Evolutionary conservation across 257 asterid species (phyloP).

Genomic region (Ilex aquifolium): DNA sequence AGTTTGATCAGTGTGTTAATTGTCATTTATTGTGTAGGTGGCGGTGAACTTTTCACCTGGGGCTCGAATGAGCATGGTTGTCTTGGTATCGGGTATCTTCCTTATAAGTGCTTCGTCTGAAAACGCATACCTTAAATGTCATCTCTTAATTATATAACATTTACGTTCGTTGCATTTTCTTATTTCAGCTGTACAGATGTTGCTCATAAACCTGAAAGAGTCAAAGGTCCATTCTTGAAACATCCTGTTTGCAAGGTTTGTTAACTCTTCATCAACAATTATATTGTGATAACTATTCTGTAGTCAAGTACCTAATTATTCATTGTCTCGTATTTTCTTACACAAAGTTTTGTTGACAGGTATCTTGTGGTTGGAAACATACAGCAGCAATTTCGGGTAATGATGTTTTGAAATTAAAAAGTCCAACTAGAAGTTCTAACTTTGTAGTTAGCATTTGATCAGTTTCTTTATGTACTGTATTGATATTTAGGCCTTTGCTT

Average conservation of each 20-base stretch:
- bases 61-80: conserved; percentile 98
- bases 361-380: conserved; percentile 99
- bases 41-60: conserved; percentile 88
- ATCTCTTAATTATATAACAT: not conserved
- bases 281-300: too few species aligned
- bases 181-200: conserved; percentile 58
- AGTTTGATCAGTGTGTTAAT: not conserved
- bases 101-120: conserved; percentile 3
- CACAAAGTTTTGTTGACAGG: conserved; percentile 37
- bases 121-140: conserved; percentile 3
- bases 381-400: conserved; percentile 96
- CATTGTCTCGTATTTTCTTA: conserved; percentile 3
- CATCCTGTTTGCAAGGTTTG: conserved; percentile 72
- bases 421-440: not conserved
- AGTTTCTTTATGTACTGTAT: not conserved
- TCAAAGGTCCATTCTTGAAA: conserved; percentile 65
- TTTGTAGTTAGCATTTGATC: not conserved
- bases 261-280: not conserved
- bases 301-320: not conserved
- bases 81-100: conserved; percentile 85
- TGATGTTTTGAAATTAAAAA: not conserved
- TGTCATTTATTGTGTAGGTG: conserved; percentile 37
- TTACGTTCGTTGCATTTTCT: conserved; percentile 11
- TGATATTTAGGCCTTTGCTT: too few species aligned
- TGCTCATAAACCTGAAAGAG: conserved; percentile 77